phyloP scores from a whole-genome alignment of 257 asterid genomes.

The Nemophila menziesii region DNA sequence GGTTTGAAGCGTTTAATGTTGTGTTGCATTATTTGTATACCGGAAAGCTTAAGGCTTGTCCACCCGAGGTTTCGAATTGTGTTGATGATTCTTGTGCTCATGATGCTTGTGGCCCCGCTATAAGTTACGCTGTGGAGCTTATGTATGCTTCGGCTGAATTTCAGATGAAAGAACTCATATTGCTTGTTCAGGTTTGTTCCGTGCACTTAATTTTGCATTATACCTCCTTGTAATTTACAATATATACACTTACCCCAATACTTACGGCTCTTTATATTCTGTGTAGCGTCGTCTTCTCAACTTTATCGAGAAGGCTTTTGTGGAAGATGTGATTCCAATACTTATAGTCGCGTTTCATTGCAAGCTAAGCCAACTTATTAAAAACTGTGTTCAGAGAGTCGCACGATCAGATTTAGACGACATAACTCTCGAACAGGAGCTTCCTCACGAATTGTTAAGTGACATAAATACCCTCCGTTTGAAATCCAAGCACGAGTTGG shows the following conservation, averaged over 20 bases:
- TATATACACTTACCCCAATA: not conserved
- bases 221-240: not conserved
- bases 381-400: conserved; percentile 42
- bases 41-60: conserved; percentile 54
- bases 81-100: conserved; percentile 70
- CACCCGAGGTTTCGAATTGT: conserved; percentile 65
- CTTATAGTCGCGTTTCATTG: conserved; percentile 52
- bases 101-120: conserved; percentile 81
- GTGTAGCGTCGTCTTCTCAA: conserved; percentile 61
- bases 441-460: conserved; percentile 32
- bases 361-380: conserved; percentile 32
- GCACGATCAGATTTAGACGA: conserved; percentile 52
- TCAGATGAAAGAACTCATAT: conserved; percentile 68
- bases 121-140: conserved; percentile 61
- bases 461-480: conserved; percentile 35
- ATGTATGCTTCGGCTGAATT: conserved; percentile 74
- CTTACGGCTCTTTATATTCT: conserved; percentile 2
- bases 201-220: too few relatives aligned
- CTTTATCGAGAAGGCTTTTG: conserved; percentile 59
- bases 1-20: conserved; percentile 44
- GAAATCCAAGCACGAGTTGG: conserved; percentile 27
- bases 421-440: conserved; percentile 58
- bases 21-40: conserved; percentile 49
- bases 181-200: conserved; percentile 49
- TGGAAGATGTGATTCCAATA: conserved; percentile 71